Base-by-base conservation (phyloP, 2,329 filamentous ascomycete genomes). In the Cyphellophora attinorum region DNA sequence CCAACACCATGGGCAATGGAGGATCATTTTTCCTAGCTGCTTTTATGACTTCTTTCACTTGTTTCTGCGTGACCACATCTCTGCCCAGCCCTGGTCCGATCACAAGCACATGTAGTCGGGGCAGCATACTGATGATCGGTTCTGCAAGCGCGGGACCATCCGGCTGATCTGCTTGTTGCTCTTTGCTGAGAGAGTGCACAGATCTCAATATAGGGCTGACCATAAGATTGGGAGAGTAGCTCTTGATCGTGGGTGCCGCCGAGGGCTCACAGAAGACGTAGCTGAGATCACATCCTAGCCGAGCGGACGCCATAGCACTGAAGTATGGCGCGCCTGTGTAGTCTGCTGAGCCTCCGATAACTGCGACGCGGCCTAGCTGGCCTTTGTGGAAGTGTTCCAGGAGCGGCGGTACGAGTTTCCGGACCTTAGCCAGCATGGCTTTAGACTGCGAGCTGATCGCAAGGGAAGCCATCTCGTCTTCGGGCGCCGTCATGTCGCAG, bases 321-420 rank as follows among this genome's bases (percentile, higher is more conserved):
- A 98, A 98, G 64, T 94, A 98, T 10, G 91, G 91, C 39, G 91
- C 91, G 23, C 91, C 91, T 2, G 91, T 95, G 58, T 96, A 98
- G 65, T 96, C 89, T 56, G 89, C 79, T 54, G 85, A 93, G 27
- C 91, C 91, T 33, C 91, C 91, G 46, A 98, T 91, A 39, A 98
- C 91, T 34, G 79, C 91, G 34, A 98, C 78, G 36, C 91, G 76
- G 4, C 91, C 91, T 46, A 94, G 71, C 61, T 96, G 89, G 40
- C 91, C 91, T 71, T 98, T 98, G 63, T 96, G 91, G 56, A 96
- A 96, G 54, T 76, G 84, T 56, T 91, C 84, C 35, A 95, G 73
- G 85, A 98, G 85, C 8, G 91, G 91, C 45, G 91, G 91, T 40
- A 98, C 75, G 67, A 98, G 81, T 56, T 81, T 85, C 69, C 81